Evolutionary conservation across 192 early-diverging fungal species (phyloP).

Genomic region (Coemansia sp.): DNA sequence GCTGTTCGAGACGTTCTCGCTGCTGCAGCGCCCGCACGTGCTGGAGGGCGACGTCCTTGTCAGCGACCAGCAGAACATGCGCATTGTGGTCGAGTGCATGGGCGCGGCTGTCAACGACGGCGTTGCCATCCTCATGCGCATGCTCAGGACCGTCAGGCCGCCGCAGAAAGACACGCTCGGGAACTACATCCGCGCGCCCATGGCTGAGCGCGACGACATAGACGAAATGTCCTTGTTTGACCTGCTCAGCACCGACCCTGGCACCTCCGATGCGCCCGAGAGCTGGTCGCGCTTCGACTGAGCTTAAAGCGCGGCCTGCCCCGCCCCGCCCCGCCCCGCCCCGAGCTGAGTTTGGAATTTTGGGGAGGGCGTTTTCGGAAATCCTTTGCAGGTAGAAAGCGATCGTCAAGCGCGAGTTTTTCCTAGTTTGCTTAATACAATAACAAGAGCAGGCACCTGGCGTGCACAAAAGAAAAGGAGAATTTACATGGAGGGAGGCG

Average conservation of each 20-base stretch:
- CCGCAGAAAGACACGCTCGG: slow-evolving; percentile 22
- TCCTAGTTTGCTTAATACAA: not conserved
- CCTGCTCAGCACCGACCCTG: slow-evolving; percentile 29
- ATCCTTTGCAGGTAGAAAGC: too few relatives aligned
- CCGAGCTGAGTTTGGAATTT: not conserved
- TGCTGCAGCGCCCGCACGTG: slow-evolving; percentile 32
- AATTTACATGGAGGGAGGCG: not conserved
- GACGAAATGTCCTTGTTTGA: slow-evolving; percentile 38
- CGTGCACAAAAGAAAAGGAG: slow-evolving; percentile 1
- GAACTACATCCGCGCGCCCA: slow-evolving; percentile 12
- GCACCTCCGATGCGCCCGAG: slow-evolving; percentile 18
- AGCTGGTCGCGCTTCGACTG: slow-evolving; percentile 17
- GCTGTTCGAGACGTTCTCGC: slow-evolving; percentile 34
- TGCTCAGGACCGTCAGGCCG: slow-evolving; percentile 2
- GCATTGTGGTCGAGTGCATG: slow-evolving; percentile 41
- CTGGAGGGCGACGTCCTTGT: slow-evolving; percentile 40
- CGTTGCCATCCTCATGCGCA: slow-evolving; percentile 34
- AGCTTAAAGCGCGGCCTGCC: too few relatives aligned
- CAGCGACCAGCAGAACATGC: slow-evolving; percentile 23
- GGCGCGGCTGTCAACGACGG: slow-evolving; percentile 44
- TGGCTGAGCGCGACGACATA: slow-evolving; percentile 12
- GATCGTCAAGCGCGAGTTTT: not conserved
- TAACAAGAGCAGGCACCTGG: too few relatives aligned
- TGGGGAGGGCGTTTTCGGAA: not conserved
- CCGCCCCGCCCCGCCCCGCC: too few relatives aligned